phyloP scores from a whole-genome alignment of 768 basidiomycete species.

The Kwoniella heveanensis region DNA sequence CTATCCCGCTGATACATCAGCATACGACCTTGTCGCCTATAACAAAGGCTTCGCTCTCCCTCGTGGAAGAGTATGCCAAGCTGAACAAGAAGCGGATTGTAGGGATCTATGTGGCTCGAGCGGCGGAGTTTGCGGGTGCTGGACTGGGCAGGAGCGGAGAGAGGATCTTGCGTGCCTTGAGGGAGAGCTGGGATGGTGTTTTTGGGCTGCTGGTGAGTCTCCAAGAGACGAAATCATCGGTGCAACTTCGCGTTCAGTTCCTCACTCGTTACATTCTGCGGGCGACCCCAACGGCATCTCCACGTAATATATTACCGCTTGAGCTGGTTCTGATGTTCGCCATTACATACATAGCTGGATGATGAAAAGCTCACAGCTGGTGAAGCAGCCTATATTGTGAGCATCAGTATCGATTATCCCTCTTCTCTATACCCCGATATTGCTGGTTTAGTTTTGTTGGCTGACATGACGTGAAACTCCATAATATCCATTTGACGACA shows the following conservation, averaged over 20 bases:
- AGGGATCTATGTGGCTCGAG: constrained; percentile 34
- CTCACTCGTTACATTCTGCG: too few relatives aligned
- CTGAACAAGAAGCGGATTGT: constrained; percentile 28
- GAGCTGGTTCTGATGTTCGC: too few relatives aligned
- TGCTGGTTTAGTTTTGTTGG: background rate
- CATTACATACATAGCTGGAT: too few relatives aligned
- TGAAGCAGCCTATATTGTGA: constrained; percentile 29
- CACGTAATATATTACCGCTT: too few relatives aligned
- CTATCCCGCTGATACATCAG: constrained; percentile 38
- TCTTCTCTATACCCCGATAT: too few relatives aligned
- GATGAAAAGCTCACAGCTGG: constrained; percentile 20
- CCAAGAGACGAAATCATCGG: too few relatives aligned
- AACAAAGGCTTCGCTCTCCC: constrained; percentile 31
- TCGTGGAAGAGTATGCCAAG: constrained; percentile 27
- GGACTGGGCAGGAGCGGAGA: constrained; percentile 16
- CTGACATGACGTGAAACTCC: too few relatives aligned
- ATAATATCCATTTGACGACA: too few relatives aligned
- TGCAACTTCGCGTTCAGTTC: too few relatives aligned
- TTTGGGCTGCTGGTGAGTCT: constrained; percentile 36
- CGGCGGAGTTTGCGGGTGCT: background rate
- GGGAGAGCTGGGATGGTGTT: constrained; percentile 12
- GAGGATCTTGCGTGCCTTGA: constrained; percentile 21
- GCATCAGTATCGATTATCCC: too few relatives aligned
- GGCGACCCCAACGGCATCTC: too few relatives aligned
- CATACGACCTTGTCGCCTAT: constrained; percentile 35